Conservation (phyloP, 441 rosid genomes). For the Gossypium aridum region DNA sequence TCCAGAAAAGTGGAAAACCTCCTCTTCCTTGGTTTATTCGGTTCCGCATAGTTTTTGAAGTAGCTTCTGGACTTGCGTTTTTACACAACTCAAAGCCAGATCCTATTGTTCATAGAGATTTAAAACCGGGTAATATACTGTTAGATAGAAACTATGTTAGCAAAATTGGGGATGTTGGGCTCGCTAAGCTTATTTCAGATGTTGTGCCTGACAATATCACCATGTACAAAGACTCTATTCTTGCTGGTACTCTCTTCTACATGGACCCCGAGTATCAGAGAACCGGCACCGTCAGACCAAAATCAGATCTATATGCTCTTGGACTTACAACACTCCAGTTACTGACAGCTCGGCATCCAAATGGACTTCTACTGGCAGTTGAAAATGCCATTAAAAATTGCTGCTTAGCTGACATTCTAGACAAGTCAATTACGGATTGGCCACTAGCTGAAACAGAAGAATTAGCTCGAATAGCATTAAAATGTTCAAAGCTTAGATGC, state of each 20-base stretch:
- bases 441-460: constrained; percentile 72
- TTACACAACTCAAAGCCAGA: constrained; percentile 89
- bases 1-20: constrained; percentile 44
- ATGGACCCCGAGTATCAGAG: constrained; percentile 89
- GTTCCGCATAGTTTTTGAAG: constrained; percentile 62
- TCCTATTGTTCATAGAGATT: constrained; percentile 86
- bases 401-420: constrained; percentile 48
- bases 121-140: constrained; percentile 78
- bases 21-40: constrained; percentile 84
- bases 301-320: constrained; percentile 77
- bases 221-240: constrained; percentile 49
- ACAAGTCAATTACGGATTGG: constrained; percentile 64
- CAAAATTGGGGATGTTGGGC: constrained; percentile 83
- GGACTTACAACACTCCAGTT: constrained; percentile 68
- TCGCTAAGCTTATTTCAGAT: constrained; percentile 69
- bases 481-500: constrained; percentile 66
- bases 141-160: constrained; percentile 65
- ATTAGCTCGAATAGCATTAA: constrained; percentile 57
- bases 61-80: constrained; percentile 81
- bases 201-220: constrained; percentile 69
- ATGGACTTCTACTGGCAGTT: constrained; percentile 39
- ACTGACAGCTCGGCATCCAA: constrained; percentile 50
- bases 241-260: constrained; percentile 74
- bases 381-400: constrained; percentile 55
- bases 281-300: constrained; percentile 81